These are phyloP conservation scores for Taphrina deformans DNA, from an alignment of 1,139 yeast species.

Conservation along the genomic window DNA sequence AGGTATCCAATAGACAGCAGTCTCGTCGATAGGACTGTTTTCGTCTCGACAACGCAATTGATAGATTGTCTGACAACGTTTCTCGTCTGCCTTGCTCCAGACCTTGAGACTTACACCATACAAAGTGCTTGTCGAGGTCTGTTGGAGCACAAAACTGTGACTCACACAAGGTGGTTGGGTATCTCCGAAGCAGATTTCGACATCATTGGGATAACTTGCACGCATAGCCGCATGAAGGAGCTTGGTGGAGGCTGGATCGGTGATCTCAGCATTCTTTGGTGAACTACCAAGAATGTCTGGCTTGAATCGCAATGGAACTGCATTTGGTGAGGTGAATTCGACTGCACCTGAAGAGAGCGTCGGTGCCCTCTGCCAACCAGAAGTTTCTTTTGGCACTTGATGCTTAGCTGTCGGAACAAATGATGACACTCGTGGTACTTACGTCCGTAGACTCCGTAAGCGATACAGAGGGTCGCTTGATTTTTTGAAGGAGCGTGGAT, in stretches of 20 bases:
- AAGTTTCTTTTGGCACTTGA: conserved; percentile 10
- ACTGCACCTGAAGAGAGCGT: conserved; percentile 3
- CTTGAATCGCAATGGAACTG: conserved; percentile 10
- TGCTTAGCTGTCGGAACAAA: neutral
- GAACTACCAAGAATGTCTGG: conserved; percentile 30
- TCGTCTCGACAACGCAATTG: conserved; percentile 14
- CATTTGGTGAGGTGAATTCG: conserved; percentile 2
- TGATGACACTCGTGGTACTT: neutral
- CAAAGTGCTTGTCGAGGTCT: conserved; percentile 22
- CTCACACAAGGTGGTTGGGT: conserved; percentile 23
- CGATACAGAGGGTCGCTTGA: conserved; percentile 16
- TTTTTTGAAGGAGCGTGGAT: neutral
- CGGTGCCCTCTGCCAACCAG: conserved; percentile 19
- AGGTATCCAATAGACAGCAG: conserved; percentile 16
- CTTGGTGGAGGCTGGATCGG: conserved; percentile 18
- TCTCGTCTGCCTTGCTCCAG: conserved; percentile 31
- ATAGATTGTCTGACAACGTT: neutral
- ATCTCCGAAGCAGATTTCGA: conserved; percentile 21
- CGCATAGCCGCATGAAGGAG: conserved; percentile 33
- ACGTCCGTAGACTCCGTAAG: conserved; percentile 30
- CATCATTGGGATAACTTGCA: conserved; percentile 30
- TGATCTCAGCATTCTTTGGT: conserved; percentile 19
- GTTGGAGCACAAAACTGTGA: conserved; percentile 32
- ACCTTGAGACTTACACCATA: conserved; percentile 26
- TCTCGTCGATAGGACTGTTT: neutral